phyloP scores from a whole-genome alignment of 768 basidiomycete genomes.

The Lentinus brumalis region DNA sequence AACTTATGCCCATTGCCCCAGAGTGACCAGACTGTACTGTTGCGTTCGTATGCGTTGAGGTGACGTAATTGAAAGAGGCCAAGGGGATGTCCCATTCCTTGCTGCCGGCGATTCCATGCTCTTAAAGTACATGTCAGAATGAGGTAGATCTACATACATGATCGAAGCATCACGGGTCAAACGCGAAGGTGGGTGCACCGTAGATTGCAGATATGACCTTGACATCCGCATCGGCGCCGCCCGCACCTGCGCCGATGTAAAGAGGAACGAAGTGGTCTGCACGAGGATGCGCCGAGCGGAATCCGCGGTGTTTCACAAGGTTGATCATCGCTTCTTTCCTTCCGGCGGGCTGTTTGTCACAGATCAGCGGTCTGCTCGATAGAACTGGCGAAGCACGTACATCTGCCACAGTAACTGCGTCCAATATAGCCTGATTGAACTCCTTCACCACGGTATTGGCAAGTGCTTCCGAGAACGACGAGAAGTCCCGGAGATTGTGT shows the following conservation, averaged over 20 bases:
- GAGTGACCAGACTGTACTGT: no score
- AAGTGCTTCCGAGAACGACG: slow-evolving; percentile 50
- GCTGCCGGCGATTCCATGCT: no score
- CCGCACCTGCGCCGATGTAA: slow-evolving; percentile 76
- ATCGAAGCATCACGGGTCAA: slow-evolving; percentile 45
- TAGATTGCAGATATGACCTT: slow-evolving; percentile 53
- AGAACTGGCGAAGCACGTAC: slow-evolving; percentile 38
- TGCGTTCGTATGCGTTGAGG: no score
- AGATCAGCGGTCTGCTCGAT: neutral
- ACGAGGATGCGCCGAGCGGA: slow-evolving; percentile 70
- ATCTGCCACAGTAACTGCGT: slow-evolving; percentile 51
- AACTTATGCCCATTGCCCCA: no score
- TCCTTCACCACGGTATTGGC: slow-evolving; percentile 51
- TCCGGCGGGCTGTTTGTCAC: slow-evolving; percentile 40
- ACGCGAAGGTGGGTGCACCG: slow-evolving; percentile 66
- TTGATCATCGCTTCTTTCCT: slow-evolving; percentile 58
- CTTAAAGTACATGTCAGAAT: no score
- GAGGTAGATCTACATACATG: neutral
- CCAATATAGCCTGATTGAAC: slow-evolving; percentile 61
- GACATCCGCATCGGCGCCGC: slow-evolving; percentile 50
- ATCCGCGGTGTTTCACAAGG: slow-evolving; percentile 60
- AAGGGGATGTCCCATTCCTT: no score
- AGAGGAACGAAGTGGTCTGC: slow-evolving; percentile 83
- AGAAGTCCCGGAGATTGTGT: slow-evolving; percentile 63
- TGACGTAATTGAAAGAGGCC: no score